Base-by-base conservation (phyloP, 2,329 filamentous ascomycete species). In the Tolypocladium tundrense region DNA sequence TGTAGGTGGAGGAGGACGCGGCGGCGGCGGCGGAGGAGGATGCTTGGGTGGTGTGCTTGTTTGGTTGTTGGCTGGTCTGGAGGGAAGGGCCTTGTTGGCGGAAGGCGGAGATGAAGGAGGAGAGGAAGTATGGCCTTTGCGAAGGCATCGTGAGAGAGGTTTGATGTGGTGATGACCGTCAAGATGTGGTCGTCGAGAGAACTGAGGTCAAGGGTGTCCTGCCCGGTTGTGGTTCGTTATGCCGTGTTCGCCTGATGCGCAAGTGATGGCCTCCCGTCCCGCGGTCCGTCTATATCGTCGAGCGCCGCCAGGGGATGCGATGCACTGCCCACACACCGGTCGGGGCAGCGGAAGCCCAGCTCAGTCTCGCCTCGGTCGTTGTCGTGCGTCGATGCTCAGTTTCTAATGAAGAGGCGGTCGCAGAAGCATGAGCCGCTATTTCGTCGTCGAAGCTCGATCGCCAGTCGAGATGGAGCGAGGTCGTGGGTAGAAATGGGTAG, bases 101-200 rank as follows among this genome's bases (percentile, higher is more conserved):
- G 67, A 82, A 80, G 69, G 79, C 78, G 68, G 79, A 77, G 69
- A 82, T 75, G 72, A 82, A 81, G 65, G 77, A 78, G 53, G 79
- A 80, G 65, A 82, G 77, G 72, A 82, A 81, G 69, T 77, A 82
- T 53, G 79, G 79, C 54, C 79, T 77, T 65, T 82, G 79, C 41
- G 78, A 79, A 53, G 79, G 75, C 78, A 81, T 81, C 51, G 45
- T 61, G 54, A 3, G 13, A 5, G 21, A 27, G 60, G 43, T 57
- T 33, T 21, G 55, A 16, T 41, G 51, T 24, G 53, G 52, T 31
- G 40, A n/a, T 41, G 4, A 3, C 10, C 43, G 33, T n/a, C 19
- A 13, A 14, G 39, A 43, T 8, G 54, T 16, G 10, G 33, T 24
- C 4, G 50, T 45, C 21, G 27, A 39, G 21, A 13, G 24, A 21